Percentiles rank a stretch among this genome's conserved stretches.
Evolutionary conservation across 75 land plant genomes (phyloP).

Genomic region (Cryptomeria japonica): DNA sequence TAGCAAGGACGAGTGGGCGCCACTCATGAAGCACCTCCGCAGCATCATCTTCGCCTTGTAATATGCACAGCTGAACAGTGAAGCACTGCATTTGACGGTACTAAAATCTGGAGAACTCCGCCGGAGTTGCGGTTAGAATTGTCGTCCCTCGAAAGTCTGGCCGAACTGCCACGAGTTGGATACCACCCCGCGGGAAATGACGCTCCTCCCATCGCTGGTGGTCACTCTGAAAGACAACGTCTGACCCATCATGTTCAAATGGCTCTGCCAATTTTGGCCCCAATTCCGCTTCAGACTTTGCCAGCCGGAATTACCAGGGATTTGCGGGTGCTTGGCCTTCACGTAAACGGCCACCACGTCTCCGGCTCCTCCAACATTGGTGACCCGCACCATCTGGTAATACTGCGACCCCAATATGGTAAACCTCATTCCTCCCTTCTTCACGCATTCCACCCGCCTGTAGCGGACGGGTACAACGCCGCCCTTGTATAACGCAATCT

Average conservation of each 20-base stretch:
- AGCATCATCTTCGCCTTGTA: too few species aligned
- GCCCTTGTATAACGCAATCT: constrained; percentile 11
- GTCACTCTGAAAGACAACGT: constrained; percentile 15
- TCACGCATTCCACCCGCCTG: constrained; percentile 1
- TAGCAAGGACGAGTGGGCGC: too few species aligned
- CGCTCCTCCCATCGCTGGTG: constrained; percentile 17
- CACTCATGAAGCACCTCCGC: too few species aligned
- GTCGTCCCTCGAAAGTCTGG: constrained; percentile 14
- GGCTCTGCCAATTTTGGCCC: constrained; percentile 22
- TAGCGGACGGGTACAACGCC: constrained; percentile 17
- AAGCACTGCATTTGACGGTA: too few species aligned
- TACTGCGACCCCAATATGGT: background rate
- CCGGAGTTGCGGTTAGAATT: background rate
- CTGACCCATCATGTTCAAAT: constrained; percentile 6
- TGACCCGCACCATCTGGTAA: background rate
- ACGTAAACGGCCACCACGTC: constrained; percentile 22
- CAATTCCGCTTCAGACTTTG: constrained; percentile 17
- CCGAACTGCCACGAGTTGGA: constrained; percentile 12
- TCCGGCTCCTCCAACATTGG: constrained; percentile 26
- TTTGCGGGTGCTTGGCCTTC: background rate
- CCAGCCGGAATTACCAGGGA: constrained; percentile 5
- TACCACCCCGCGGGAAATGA: background rate
- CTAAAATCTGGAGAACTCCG: background rate
- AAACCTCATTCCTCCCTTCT: background rate
- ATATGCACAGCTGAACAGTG: too few species aligned